Evolutionary conservation across 2,329 filamentous ascomycete species (phyloP), one percentile per base, ranked within the genome.

Genomic region (Lachnellula occidentalis): DNA sequence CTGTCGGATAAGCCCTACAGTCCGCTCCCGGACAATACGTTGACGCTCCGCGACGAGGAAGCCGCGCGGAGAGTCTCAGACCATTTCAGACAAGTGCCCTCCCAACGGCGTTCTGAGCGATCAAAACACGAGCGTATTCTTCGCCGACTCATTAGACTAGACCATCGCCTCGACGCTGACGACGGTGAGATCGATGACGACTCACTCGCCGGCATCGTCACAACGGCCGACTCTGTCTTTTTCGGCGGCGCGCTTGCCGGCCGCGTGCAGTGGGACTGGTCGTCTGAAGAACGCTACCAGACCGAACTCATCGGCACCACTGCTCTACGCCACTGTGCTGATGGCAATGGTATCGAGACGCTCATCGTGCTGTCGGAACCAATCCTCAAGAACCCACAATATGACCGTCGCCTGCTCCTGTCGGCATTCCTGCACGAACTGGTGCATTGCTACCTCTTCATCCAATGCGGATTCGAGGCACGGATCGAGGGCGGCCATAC

Each of bases 391-490:
- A 14, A 74, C 72, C 46, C 57, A 1, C 46, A 48, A 48, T 86
- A 82, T 67, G 83, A 82, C 65, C 72, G 82, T 5, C 74, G 81
- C 6, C 72, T 86, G 15, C 74, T 86, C 52, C 83, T 86, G 48
- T 81, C 80, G 6, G 83, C 83, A 0, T 85, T 87, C 58, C 64
- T 87, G 46, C 83, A 86, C 64, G 83, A 87, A 69, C 76, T 86
- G 61, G 82, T 86, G 47, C 83, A 86, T 69, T 82, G 82, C 68
- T 86, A 84, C 64, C 71, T 86, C 15, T 86, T 86, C 60, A 77
- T 86, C 54, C 74, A 72, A 50, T 84, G 81, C 61, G 83, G 83
- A 4, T 79, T 82, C 65, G 73, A 76, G 43, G 82, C 82, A 0
- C 71, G 76, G 36, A 70, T 74, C 22, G 72, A 75, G 42, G 82